phyloP scores from a whole-genome alignment of 2,329 filamentous ascomycete species.

The Emergomyces orientalis region DNA sequence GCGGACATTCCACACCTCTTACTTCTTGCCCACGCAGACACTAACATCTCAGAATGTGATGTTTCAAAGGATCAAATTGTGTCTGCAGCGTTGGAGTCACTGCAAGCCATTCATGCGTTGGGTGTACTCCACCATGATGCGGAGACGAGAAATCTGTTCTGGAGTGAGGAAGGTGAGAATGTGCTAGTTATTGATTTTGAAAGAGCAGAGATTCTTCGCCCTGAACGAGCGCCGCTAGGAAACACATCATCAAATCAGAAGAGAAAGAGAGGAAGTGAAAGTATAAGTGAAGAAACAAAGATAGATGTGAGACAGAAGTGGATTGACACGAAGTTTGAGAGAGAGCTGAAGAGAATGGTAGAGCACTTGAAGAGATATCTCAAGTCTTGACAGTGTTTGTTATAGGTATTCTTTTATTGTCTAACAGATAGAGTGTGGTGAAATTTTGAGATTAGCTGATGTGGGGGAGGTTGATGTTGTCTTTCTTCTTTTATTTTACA shows the following conservation, averaged over 20 bases:
- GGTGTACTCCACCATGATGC: conserved; percentile 12
- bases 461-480: no score
- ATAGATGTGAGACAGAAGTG: neutral
- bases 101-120: conserved; percentile 12
- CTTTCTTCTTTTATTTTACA: no score
- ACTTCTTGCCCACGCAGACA: conserved; percentile 13
- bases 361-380: neutral
- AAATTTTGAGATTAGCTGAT: no score
- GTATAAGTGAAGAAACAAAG: conserved; percentile 4
- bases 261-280: conserved; percentile 4
- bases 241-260: conserved; percentile 4
- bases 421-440: no score
- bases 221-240: neutral
- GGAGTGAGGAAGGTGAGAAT: conserved; percentile 10
- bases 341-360: neutral
- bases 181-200: conserved; percentile 15
- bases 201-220: conserved; percentile 7
- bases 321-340: conserved; percentile 5
- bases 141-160: conserved; percentile 11
- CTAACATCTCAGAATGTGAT: neutral
- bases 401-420: no score
- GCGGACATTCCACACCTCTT: conserved; percentile 9
- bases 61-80: conserved; percentile 5
- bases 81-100: conserved; percentile 3
- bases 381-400: conserved; percentile 1